Evolutionary conservation across 495 filamentous ascomycete species (phyloP), one percentile per base, ranked within the genome.

Genomic region (Darksidea phi): DNA sequence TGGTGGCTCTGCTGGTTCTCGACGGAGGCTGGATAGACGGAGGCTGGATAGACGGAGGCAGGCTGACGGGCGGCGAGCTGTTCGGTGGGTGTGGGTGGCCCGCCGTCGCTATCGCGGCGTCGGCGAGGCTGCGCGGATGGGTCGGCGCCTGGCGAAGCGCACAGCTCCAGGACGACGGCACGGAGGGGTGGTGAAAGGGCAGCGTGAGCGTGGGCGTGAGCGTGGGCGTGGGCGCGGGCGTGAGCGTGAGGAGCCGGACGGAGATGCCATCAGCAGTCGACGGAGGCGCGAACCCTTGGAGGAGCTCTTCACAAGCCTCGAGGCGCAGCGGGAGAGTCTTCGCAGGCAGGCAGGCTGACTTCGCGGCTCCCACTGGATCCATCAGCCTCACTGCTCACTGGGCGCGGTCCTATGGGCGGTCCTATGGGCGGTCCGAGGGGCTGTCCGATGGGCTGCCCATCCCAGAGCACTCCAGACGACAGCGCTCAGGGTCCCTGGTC

Each of bases 291-390:
- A 20, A 43, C 41, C 41, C 41, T 6, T 43, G 41, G 18, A 43
- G 41, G 36, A 43, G 41, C 41, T 43, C 41, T 43, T 43, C 41
- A 43, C 41, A 43, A 43, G 41, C 41, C 51, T 54, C 12, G 55
- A 58, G 55, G 55, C 55, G 55, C 55, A 58, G 51, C 51, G 41
- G 41, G 41, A 6, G 18, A 20, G 41, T 43, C 41, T 13, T n/a
- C 28, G 41, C 41, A 43, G 6, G 41, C 41, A 43, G 15, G 15
- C 41, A 43, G 13, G 41, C 15, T 43, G 41, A 20, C 15, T 15
- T 43, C 41, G 41, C 41, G 41, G 41, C 41, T 43, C 41, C 18
- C 41, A 32, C 3, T 45, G 20, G 17, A 46, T 32, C 18, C 46
- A 48, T 48, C 46, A 48, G 46, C 46, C 46, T 48, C 46, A 48